Base-by-base conservation (phyloP, 805 yeast species). In the Starmerella bacillaris region DNA sequence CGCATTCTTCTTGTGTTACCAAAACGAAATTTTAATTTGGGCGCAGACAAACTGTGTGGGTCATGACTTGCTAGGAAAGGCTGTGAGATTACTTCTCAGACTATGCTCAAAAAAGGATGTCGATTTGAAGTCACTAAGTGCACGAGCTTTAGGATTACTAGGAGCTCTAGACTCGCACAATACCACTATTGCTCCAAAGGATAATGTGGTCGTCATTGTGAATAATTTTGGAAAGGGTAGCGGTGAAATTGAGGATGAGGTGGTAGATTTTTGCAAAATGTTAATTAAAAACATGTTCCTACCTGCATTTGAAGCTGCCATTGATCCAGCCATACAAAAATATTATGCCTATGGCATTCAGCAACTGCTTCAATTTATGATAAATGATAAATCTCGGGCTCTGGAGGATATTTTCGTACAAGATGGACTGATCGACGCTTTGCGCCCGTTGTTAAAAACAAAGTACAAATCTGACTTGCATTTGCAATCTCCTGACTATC, bases 331-430 rank as follows among this genome's bases (percentile, higher is more conserved):
- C 17, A 70, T 72, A 33, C 98, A 89, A 53, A 63, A 78, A 38
- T 78, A 76, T 49, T 64, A 83, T 24, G 94, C 94, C 0, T 77
- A 70, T 53, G 77, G 86, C 0, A 79, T 89, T 69, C 99, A 89
- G 52, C 89, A 82, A 42, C 73, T 75, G 33, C 56, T 89, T 34
- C 72, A 72, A 43, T 65, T 71, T 12, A 38, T 44, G 72, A 28
- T 27, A 3, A 39, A 37, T 3, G 41, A 38, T 15, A 31, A 37
- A 2, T 31, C 30, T n/a, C 21, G 11, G 3, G 33, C 30, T 12
- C 37, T 42, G 2, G 24, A 16, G 9, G 8, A 2, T 2, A 17
- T 42, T 6, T 42, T 42, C 18, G 17, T 19, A 26, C 41, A 31
- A 30, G 39, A 28, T 17, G 27, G 31, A 20, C 24, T 32, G 36